Evolutionary conservation across 495 filamentous ascomycete genomes (phyloP).

Genomic region (Stereocaulon alpinum): DNA sequence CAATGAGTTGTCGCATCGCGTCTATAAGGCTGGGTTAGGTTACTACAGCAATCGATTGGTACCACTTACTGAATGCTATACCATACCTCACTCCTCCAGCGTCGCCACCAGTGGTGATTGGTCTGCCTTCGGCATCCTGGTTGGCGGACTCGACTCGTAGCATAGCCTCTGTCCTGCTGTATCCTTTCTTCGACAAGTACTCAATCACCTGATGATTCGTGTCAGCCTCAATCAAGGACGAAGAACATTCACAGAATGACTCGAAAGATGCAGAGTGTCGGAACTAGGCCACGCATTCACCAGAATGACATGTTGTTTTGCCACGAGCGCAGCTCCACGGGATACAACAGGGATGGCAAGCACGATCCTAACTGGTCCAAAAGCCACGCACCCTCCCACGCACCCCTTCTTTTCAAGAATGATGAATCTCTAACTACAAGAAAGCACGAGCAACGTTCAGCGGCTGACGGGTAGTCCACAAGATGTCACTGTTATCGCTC

Average conservation of each 20-base stretch:
- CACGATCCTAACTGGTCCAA: too few relatives aligned
- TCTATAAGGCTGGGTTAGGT: constrained; percentile 4
- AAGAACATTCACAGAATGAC: background rate
- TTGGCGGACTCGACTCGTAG: constrained; percentile 82
- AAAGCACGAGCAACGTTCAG: too few relatives aligned
- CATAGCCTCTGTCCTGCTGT: constrained; percentile 83
- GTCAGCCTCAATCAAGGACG: constrained; percentile 7
- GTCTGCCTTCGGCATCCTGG: constrained; percentile 64
- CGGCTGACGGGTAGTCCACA: too few relatives aligned
- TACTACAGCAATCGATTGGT: background rate
- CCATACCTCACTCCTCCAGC: constrained; percentile 64
- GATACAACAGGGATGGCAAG: too few relatives aligned
- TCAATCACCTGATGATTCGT: constrained; percentile 65
- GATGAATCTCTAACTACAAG: too few relatives aligned
- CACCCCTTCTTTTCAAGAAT: too few relatives aligned
- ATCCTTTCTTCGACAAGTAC: constrained; percentile 92
- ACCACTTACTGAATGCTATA: constrained; percentile 52
- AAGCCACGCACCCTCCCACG: too few relatives aligned
- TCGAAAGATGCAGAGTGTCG: background rate
- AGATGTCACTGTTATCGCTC: too few relatives aligned
- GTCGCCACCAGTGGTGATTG: constrained; percentile 54
- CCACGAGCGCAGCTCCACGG: too few relatives aligned
- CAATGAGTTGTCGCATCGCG: constrained; percentile 61
- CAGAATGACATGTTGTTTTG: background rate
- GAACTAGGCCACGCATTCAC: background rate